Evolutionary conservation across 2,329 filamentous ascomycete species (phyloP).

Genomic region (Metarhizium album): DNA sequence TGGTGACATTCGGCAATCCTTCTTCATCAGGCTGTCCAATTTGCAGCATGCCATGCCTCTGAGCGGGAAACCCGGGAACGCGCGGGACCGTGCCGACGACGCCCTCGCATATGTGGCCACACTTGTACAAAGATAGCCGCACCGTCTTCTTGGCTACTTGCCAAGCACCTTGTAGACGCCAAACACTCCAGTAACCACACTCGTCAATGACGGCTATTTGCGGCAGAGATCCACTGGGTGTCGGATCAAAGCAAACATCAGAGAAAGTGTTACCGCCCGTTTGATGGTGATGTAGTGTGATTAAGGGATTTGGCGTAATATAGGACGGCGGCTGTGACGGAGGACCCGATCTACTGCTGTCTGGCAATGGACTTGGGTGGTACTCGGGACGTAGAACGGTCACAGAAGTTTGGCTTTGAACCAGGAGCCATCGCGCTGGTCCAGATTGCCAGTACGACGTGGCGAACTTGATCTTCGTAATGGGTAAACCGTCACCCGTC

Average conservation of each 20-base stretch:
- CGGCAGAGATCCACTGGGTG: slow-evolving; percentile 33
- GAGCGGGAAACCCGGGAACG: slow-evolving; percentile 17
- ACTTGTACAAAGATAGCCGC: slow-evolving; percentile 22
- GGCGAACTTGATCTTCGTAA: slow-evolving; percentile 40
- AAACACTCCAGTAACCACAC: slow-evolving; percentile 56
- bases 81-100: slow-evolving; percentile 23
- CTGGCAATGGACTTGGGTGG: slow-evolving; percentile 24
- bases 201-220: slow-evolving; percentile 58
- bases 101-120: slow-evolving; percentile 34
- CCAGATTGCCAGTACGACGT: slow-evolving; percentile 25
- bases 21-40: slow-evolving; percentile 21
- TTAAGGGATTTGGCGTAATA: slow-evolving; percentile 44
- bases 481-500: slow-evolving; percentile 39
- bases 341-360: slow-evolving; percentile 7
- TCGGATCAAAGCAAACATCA: slow-evolving; percentile 55
- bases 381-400: slow-evolving; percentile 42
- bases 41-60: slow-evolving; percentile 33
- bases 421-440: slow-evolving; percentile 38
- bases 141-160: slow-evolving; percentile 22
- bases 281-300: slow-evolving; percentile 37
- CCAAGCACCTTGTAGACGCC: slow-evolving; percentile 40
- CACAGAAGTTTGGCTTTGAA: slow-evolving; percentile 42
- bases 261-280: slow-evolving; percentile 47
- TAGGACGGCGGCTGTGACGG: slow-evolving; percentile 29
- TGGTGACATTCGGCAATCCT: slow-evolving; percentile 11